Percentiles rank a stretch among this genome's conserved stretches.
Evolutionary conservation across 495 filamentous ascomycete genomes (phyloP).

Genomic region (Gamarada debralockiae): DNA sequence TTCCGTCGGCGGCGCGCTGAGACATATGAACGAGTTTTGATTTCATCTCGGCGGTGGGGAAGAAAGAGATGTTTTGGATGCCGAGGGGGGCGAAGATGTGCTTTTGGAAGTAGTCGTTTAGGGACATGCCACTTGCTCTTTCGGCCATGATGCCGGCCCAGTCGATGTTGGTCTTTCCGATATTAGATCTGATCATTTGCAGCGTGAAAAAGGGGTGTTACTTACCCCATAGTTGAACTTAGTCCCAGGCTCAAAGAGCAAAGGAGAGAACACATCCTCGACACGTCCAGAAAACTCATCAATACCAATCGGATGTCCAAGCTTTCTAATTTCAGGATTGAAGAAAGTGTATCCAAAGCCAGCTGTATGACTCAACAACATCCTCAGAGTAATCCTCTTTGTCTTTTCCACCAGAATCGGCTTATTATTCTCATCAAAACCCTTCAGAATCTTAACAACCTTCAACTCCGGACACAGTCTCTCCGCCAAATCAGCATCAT

Average conservation of each 20-base stretch:
- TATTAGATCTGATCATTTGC: too few species aligned
- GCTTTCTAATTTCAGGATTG: slow-evolving; percentile 45
- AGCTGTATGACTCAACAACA: slow-evolving; percentile 58
- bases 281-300: slow-evolving; percentile 50
- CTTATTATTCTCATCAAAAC: slow-evolving; percentile 34
- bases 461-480: slow-evolving; percentile 47
- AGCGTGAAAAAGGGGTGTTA: not conserved
- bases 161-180: slow-evolving; percentile 46
- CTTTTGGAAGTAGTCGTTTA: slow-evolving; percentile 53
- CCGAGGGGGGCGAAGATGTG: slow-evolving; percentile 55
- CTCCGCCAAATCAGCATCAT: slow-evolving; percentile 46
- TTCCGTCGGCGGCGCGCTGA: slow-evolving; percentile 35
- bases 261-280: slow-evolving; percentile 40
- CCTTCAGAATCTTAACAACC: slow-evolving; percentile 41
- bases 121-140: slow-evolving; percentile 41
- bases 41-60: slow-evolving; percentile 49
- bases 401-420: slow-evolving; percentile 43
- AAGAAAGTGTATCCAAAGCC: slow-evolving; percentile 51
- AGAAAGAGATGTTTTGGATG: slow-evolving; percentile 48
- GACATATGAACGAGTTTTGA: slow-evolving; percentile 47
- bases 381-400: slow-evolving; percentile 53
- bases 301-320: slow-evolving; percentile 39
- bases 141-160: slow-evolving; percentile 58
- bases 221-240: slow-evolving; percentile 56
- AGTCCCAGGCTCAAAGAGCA: slow-evolving; percentile 55